Percentiles rank a stretch among this genome's conserved stretches.
These are phyloP conservation scores for Hypoxylon sp. DNA, from an alignment of 2,329 filamentous ascomycete species.

Conservation along the genomic window DNA sequence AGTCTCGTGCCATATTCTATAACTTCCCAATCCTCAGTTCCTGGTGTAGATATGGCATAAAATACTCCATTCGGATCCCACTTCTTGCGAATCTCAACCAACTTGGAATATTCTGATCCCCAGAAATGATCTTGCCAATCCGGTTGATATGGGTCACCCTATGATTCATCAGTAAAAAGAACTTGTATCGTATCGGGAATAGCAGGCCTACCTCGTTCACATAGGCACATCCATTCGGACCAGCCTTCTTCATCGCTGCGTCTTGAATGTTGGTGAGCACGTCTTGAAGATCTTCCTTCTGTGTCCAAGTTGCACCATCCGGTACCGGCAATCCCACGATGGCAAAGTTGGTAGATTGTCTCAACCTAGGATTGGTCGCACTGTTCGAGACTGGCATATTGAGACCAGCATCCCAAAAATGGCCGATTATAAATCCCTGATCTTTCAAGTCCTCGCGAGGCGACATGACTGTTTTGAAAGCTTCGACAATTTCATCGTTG, in stretches of 20 bases:
- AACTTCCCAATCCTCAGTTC: constrained; percentile 44
- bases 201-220: constrained; percentile 52
- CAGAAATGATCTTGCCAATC: constrained; percentile 46
- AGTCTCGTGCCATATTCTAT: constrained; percentile 44
- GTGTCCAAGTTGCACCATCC: constrained; percentile 52
- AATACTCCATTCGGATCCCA: constrained; percentile 47
- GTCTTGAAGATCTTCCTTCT: constrained; percentile 53
- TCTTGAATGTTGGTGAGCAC: constrained; percentile 51
- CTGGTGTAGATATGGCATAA: constrained; percentile 39
- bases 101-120: constrained; percentile 40
- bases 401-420: constrained; percentile 52
- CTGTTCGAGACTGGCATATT: constrained; percentile 49
- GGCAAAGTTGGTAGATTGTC: constrained; percentile 48
- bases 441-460: constrained; percentile 42
- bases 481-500: constrained; percentile 48
- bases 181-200: not conserved
- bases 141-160: constrained; percentile 47
- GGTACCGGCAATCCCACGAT: constrained; percentile 48
- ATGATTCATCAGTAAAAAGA: constrained; percentile 7
- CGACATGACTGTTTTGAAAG: constrained; percentile 47
- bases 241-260: constrained; percentile 49
- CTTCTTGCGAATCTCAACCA: constrained; percentile 41
- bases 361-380: constrained; percentile 52
- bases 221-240: constrained; percentile 53
- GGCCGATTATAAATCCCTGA: constrained; percentile 48